Conservation (phyloP, 306 rosid species). For the Cicer yamashitae region DNA sequence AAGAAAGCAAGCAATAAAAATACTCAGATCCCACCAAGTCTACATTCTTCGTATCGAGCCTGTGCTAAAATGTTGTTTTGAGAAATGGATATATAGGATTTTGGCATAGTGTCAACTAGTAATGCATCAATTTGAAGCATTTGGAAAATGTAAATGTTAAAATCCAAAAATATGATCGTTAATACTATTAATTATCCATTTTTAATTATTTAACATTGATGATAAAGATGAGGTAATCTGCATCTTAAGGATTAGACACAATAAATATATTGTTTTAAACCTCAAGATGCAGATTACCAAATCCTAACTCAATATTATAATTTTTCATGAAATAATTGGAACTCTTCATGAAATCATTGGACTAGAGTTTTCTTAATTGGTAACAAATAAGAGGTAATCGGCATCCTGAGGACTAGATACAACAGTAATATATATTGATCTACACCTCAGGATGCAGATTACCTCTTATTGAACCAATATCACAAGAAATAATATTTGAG, state of each 20-base stretch:
- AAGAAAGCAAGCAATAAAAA: no score
- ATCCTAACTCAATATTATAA: not conserved
- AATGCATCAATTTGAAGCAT: no score
- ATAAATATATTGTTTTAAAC: not conserved
- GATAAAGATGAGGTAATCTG: not conserved
- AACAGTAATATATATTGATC: not conserved
- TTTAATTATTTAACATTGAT: not conserved
- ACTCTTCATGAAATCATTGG: no score
- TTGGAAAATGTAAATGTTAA: no score
- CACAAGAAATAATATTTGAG: not conserved
- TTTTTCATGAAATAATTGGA: no score
- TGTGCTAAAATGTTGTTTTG: no score
- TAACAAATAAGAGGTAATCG: not conserved
- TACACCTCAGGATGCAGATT: slow-evolving; percentile 14
- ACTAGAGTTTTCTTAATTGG: not conserved
- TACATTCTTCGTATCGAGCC: no score
- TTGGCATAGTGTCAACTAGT: no score
- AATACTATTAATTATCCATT: no score
- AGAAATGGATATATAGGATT: no score
- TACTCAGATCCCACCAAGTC: no score
- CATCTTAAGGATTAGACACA: not conserved
- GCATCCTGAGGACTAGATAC: not conserved
- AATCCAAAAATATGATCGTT: no score
- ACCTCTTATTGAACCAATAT: not conserved
- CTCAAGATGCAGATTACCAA: not conserved